A percentile compares a stretch with the other conserved stretches of the same genome.
phyloP scores from a whole-genome alignment of 306 rosid species.

The Trichosanthes cucumerina region DNA sequence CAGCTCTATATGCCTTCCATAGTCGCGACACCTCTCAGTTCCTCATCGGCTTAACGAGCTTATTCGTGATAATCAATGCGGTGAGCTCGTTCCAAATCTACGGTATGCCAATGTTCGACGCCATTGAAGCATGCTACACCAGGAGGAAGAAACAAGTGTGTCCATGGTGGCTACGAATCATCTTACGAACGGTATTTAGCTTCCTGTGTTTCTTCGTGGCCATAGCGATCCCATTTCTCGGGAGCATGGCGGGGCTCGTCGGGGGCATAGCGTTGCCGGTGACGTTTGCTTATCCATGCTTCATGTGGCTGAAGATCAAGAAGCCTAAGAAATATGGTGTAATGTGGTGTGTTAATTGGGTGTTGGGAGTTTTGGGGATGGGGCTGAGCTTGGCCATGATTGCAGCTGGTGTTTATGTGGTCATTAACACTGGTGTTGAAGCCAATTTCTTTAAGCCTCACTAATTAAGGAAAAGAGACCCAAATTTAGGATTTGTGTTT shows the following conservation, averaged over 20 bases:
- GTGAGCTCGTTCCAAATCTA: constrained; percentile 45
- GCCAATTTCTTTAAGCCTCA: constrained; percentile 36
- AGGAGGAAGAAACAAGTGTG: constrained; percentile 31
- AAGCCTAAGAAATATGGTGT: constrained; percentile 24
- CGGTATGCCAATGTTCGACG: constrained; percentile 45
- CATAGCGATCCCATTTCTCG: constrained; percentile 34
- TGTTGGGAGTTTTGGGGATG: constrained; percentile 25
- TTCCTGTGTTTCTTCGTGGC: constrained; percentile 27
- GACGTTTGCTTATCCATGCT: constrained; percentile 43
- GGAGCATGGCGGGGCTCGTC: constrained; percentile 34
- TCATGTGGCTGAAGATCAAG: constrained; percentile 49
- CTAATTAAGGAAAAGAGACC: neutral
- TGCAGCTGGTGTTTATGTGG: constrained; percentile 28
- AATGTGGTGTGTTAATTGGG: constrained; percentile 31
- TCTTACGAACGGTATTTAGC: constrained; percentile 22
- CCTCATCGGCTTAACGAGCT: constrained; percentile 27
- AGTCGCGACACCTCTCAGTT: constrained; percentile 19
- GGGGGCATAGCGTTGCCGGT: constrained; percentile 49
- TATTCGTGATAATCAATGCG: constrained; percentile 30
- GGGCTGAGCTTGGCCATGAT: constrained; percentile 17
- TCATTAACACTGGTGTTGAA: constrained; percentile 21
- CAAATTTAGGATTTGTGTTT: neutral
- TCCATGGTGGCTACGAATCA: constrained; percentile 41
- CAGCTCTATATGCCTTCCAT: constrained; percentile 29
- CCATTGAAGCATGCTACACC: constrained; percentile 34